Evolutionary conservation across 371 early-diverging fungal genomes (phyloP).

Genomic region (Rhizopus sp.): DNA sequence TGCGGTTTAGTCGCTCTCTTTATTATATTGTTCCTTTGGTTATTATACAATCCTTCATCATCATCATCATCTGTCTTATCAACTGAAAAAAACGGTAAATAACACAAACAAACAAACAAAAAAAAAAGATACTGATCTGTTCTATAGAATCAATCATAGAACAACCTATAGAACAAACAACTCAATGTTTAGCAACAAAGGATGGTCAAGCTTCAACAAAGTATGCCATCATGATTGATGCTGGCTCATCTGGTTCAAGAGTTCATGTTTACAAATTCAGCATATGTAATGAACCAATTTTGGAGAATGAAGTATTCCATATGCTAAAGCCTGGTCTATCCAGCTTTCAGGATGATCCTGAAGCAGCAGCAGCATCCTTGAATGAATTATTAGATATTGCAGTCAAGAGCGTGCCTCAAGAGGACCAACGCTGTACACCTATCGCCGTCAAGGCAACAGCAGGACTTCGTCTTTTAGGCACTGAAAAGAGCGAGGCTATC

Average conservation of each 20-base stretch:
- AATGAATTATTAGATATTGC: constrained; percentile 81
- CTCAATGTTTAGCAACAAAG: constrained; percentile 57
- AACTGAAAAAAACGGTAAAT: constrained; percentile 1
- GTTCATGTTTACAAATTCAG: constrained; percentile 94
- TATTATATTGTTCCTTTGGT: constrained; percentile 12
- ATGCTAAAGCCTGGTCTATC: constrained; percentile 89
- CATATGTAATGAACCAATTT: constrained; percentile 71
- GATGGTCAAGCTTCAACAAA: constrained; percentile 52
- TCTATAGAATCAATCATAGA: background rate
- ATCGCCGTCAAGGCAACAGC: constrained; percentile 97
- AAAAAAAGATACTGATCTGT: background rate
- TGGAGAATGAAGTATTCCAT: constrained; percentile 87
- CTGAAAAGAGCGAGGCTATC: constrained; percentile 66
- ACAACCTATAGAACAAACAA: background rate
- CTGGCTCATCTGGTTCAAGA: constrained; percentile 97
- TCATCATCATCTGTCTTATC: background rate
- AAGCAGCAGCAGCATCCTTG: constrained; percentile 80
- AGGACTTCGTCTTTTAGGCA: constrained; percentile 81
- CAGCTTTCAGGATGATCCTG: constrained; percentile 63
- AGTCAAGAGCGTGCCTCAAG: constrained; percentile 57
- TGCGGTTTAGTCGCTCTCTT: constrained; percentile 11
- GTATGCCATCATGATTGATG: constrained; percentile 88
- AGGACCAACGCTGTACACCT: constrained; percentile 81
- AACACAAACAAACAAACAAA: background rate
- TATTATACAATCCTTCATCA: constrained; percentile 14